Evolutionary conservation across 2,329 filamentous ascomycete species (phyloP).

Genomic region (Talaromyces rugulosus): DNA sequence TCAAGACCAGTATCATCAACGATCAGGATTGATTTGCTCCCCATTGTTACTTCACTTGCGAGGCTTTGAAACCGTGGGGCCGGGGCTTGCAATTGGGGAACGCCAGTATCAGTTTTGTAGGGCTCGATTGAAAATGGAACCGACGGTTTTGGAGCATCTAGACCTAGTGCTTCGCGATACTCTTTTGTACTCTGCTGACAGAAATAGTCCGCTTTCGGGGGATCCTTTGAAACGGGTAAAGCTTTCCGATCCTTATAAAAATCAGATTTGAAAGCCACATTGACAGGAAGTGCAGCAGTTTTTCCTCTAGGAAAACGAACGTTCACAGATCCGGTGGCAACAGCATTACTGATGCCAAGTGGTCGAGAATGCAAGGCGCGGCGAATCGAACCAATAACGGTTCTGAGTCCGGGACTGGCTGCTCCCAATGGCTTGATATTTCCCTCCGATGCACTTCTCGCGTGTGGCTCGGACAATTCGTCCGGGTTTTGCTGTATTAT

Average conservation of each 20-base stretch:
- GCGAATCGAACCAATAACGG: constrained; percentile 78
- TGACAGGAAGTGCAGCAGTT: constrained; percentile 39
- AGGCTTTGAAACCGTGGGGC: constrained; percentile 31
- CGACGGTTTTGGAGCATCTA: constrained; percentile 46
- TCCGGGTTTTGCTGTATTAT: constrained; percentile 29
- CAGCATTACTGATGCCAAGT: constrained; percentile 27
- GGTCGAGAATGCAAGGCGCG: constrained; percentile 67
- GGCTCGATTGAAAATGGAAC: constrained; percentile 16
- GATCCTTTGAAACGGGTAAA: constrained; percentile 36
- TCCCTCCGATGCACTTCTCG: constrained; percentile 27
- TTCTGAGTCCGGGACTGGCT: constrained; percentile 68
- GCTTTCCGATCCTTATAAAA: constrained; percentile 38
- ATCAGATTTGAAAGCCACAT: constrained; percentile 43
- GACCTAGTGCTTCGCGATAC: constrained; percentile 70
- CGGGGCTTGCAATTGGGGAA: constrained; percentile 9
- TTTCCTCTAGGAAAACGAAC: constrained; percentile 32
- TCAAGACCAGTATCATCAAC: constrained; percentile 60
- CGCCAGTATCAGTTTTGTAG: constrained; percentile 2
- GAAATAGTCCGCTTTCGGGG: constrained; percentile 73
- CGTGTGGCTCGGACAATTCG: constrained; percentile 20
- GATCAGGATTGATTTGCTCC: constrained; percentile 89
- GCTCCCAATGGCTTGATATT: constrained; percentile 23
- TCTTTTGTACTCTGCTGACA: constrained; percentile 74
- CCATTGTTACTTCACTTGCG: constrained; percentile 61
- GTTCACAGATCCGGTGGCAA: constrained; percentile 31